Conservation (phyloP, 2,329 filamentous ascomycete species). For the Fusarium staphyleae region DNA sequence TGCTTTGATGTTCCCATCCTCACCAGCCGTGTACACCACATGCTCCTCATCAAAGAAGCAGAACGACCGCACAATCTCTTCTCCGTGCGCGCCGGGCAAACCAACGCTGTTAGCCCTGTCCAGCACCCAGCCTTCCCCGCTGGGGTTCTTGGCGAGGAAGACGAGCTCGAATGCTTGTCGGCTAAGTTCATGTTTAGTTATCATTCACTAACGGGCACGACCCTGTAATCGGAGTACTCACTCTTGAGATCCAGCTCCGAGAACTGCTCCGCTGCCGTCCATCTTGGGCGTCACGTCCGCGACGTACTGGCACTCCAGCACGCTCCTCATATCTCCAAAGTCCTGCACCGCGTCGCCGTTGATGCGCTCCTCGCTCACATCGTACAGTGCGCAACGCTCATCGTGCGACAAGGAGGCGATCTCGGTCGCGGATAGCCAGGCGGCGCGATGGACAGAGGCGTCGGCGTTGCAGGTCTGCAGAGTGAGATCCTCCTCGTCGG, state of each 20-base stretch:
- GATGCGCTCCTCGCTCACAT: slow-evolving; percentile 68
- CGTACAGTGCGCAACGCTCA: slow-evolving; percentile 78
- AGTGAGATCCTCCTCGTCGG: slow-evolving; percentile 79
- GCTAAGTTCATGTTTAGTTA: slow-evolving; percentile 44
- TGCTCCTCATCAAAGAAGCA: slow-evolving; percentile 68
- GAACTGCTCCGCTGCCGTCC: slow-evolving; percentile 63
- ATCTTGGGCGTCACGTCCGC: slow-evolving; percentile 69
- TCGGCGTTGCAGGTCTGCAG: slow-evolving; percentile 81
- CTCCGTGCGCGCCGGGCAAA: slow-evolving; percentile 68
- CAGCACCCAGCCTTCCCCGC: slow-evolving; percentile 58
- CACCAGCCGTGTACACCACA: slow-evolving; percentile 64
- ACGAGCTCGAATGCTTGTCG: slow-evolving; percentile 66
- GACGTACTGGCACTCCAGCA: slow-evolving; percentile 76
- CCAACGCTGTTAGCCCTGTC: slow-evolving; percentile 63
- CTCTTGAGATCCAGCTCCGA: slow-evolving; percentile 74
- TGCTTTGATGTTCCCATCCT: slow-evolving; percentile 64
- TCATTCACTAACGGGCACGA: slow-evolving; percentile 43
- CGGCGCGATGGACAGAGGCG: slow-evolving; percentile 76
- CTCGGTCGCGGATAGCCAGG: slow-evolving; percentile 69
- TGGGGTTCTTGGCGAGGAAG: slow-evolving; percentile 60
- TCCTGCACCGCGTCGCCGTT: slow-evolving; percentile 62
- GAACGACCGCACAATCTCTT: slow-evolving; percentile 69
- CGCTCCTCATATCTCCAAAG: slow-evolving; percentile 73
- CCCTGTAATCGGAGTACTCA: slow-evolving; percentile 52
- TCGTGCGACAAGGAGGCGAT: slow-evolving; percentile 80